Conservation (phyloP, 2,329 filamentous ascomycete genomes). For the Nakataea oryzae region DNA sequence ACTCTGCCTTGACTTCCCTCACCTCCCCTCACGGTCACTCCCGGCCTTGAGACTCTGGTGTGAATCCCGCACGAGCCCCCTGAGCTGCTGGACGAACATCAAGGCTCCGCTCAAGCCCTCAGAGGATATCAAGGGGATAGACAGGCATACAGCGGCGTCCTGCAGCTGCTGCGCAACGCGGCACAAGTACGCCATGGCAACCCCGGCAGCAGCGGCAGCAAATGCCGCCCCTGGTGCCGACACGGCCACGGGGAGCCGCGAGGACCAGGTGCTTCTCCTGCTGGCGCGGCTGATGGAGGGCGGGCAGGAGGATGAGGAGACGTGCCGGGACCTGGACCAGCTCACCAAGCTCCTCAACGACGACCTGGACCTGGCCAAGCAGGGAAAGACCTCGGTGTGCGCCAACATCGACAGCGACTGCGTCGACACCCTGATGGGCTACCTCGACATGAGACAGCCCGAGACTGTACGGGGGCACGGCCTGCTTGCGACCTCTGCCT, state of each 20-base stretch:
- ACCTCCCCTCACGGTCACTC: too few relatives aligned
- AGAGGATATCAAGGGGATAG: neutral
- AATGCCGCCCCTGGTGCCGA: neutral
- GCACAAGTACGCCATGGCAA: neutral
- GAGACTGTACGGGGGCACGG: constrained; percentile 69
- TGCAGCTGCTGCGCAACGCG: neutral
- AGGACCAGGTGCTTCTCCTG: constrained; percentile 63
- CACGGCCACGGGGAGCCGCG: constrained; percentile 18
- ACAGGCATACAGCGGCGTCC: neutral
- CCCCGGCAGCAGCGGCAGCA: neutral
- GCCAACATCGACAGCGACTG: constrained; percentile 61
- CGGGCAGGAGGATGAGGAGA: constrained; percentile 70
- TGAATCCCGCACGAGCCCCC: neutral
- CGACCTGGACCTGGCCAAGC: constrained; percentile 33
- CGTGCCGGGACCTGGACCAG: constrained; percentile 45
- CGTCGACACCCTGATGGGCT: constrained; percentile 76
- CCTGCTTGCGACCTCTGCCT: constrained; percentile 70
- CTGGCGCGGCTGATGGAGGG: constrained; percentile 87
- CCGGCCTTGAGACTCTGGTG: neutral
- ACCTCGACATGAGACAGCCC: constrained; percentile 74
- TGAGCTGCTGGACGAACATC: neutral
- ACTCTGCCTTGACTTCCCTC: neutral
- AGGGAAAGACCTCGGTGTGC: constrained; percentile 40
- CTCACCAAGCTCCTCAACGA: constrained; percentile 50
- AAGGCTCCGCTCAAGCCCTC: neutral